Base-by-base conservation (phyloP, 1,284 basidiomycete genomes). In the Somion occarium region DNA sequence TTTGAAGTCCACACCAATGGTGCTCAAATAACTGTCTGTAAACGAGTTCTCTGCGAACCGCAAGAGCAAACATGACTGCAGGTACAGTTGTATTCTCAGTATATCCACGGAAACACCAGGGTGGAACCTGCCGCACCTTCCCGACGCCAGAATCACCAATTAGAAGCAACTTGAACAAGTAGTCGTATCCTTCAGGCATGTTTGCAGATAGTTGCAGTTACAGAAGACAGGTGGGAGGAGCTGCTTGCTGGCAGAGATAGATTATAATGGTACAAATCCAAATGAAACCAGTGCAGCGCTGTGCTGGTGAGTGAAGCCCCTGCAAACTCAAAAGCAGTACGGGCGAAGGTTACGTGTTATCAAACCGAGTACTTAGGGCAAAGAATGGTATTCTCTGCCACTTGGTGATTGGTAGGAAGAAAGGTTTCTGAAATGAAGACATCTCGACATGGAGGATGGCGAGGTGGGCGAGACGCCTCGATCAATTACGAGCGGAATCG, bases 1-100 rank as follows among this genome's bases (percentile, higher is more conserved):
- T 88, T 99, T 99, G 80, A 99, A 99, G 78, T 99, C 97, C 54
- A 99, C 93, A 59, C 96, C 96, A 72, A 99, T 99, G 25, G 96
- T 99, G 59, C 90, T 93, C 72, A 99, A 98, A 75, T 98, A 99
- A 66, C 91, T 94, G 72, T 98, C 95, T 51, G 97, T 99, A 80
- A 98, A 99, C 53, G 96, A 96, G 72, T 99, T 97, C 73, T 99
- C 97, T 63, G 95, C 96, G 70, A 99, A 99, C 68, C 97, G 93
- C 53, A 99, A 83, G 52, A 99, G 85, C 55, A 99, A 79, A 79
- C 97, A 99, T 45, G 96, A 98, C 86, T 99, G 78, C 55, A 34
- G 11, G n/a, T 15, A 44, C 25, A 13, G 19, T 47, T 48, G 23
- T n/a, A n/a, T n/a, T n/a, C n/a, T n/a, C n/a, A n/a, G n/a, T 41